Evolutionary conservation across 176 grass and related monocot genomes (phyloP).

Genomic region (Stipa capillata): DNA sequence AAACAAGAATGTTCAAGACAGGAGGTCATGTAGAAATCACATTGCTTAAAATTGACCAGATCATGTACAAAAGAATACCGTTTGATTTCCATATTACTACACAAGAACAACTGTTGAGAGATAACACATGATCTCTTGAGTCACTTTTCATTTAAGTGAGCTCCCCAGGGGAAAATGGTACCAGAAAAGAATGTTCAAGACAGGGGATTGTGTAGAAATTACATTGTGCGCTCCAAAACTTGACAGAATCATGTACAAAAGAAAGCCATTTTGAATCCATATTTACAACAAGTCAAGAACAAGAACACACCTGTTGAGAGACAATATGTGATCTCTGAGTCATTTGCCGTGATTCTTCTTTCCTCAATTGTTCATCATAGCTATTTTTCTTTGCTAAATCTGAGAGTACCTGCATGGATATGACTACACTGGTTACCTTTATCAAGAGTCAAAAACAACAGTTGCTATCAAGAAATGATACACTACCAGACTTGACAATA

Average conservation of each 20-base stretch:
- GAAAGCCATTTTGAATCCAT: background rate
- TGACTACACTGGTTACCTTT: constrained; percentile 22
- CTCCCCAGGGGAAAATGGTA: background rate
- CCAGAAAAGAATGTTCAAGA: background rate
- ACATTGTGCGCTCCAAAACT: background rate
- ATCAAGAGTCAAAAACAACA: background rate
- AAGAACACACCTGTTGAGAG: constrained; percentile 61
- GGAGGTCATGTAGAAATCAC: background rate
- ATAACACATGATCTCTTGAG: constrained; percentile 36
- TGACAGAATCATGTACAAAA: background rate
- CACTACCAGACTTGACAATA: background rate
- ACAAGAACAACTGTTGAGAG: constrained; percentile 36
- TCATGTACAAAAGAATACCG: background rate
- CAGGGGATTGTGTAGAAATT: background rate
- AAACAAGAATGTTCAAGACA: background rate
- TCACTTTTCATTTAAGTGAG: constrained; percentile 5
- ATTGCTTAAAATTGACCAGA: background rate
- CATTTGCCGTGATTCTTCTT: constrained; percentile 75
- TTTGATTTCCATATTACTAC: background rate
- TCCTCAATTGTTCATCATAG: constrained; percentile 85
- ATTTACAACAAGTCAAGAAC: background rate
- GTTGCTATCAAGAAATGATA: background rate
- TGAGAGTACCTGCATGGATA: constrained; percentile 64
- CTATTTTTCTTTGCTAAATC: constrained; percentile 82
- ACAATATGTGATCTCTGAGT: constrained; percentile 50